These are phyloP conservation scores for Ananas comosus DNA, from an alignment of 176 grass and related monocot genomes.

Conservation along the genomic window DNA sequence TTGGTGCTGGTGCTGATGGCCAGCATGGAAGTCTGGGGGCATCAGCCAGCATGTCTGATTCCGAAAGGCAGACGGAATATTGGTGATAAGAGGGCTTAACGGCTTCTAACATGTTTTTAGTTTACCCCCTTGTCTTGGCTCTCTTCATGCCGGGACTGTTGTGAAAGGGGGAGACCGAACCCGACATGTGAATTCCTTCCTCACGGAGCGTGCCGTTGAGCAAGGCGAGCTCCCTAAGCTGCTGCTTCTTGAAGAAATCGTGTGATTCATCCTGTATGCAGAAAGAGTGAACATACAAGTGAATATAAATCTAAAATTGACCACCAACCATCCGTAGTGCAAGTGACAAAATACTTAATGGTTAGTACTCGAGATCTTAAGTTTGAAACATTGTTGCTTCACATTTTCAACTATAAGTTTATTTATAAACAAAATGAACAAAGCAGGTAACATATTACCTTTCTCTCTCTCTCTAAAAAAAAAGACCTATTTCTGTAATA, in stretches of 20 bases:
- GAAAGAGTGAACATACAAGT: slow-evolving; percentile 7
- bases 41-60: neutral
- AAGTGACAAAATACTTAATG: too few species aligned
- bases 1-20: neutral
- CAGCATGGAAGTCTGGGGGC: neutral
- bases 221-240: slow-evolving; percentile 84
- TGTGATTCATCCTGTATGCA: slow-evolving; percentile 70
- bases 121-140: slow-evolving; percentile 81
- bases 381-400: too few species aligned
- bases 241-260: slow-evolving; percentile 97
- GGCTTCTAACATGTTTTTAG: slow-evolving; percentile 13
- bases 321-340: neutral
- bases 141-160: slow-evolving; percentile 90
- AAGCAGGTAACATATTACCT: too few species aligned
- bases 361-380: too few species aligned
- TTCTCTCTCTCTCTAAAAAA: too few species aligned
- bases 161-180: slow-evolving; percentile 72
- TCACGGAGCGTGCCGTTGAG: slow-evolving; percentile 90
- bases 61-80: slow-evolving; percentile 15
- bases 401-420: too few species aligned
- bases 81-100: slow-evolving; percentile 31
- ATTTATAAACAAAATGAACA: too few species aligned
- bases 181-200: slow-evolving; percentile 77
- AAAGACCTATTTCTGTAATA: too few species aligned
- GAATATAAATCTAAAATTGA: neutral